These are phyloP conservation scores for Globisporangium takayamanum DNA, from an alignment of 352 stramenopile species.

Conservation along the genomic window DNA sequence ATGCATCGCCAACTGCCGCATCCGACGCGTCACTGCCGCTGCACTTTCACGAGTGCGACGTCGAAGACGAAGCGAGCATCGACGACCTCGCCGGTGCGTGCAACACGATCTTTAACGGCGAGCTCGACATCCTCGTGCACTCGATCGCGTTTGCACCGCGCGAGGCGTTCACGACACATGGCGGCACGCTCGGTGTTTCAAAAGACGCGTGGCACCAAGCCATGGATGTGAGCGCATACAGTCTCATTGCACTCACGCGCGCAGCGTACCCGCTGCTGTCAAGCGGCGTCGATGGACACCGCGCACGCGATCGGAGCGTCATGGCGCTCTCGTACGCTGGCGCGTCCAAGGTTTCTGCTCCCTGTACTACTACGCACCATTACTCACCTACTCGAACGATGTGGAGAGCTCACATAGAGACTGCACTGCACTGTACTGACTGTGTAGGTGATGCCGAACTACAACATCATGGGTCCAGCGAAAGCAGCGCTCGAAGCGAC, in stretches of 20 bases:
- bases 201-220: slow-evolving; percentile 64
- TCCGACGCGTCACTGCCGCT: slow-evolving; percentile 17
- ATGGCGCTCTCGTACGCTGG: slow-evolving; percentile 87
- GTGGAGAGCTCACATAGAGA: background rate
- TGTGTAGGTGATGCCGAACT: slow-evolving; percentile 76
- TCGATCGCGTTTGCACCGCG: slow-evolving; percentile 85
- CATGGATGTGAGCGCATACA: slow-evolving; percentile 86
- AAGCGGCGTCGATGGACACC: slow-evolving; percentile 3
- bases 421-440: slow-evolving; percentile 5
- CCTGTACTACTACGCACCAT: background rate
- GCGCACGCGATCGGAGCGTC: slow-evolving; percentile 50
- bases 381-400: background rate
- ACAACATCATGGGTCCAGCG: slow-evolving; percentile 90
- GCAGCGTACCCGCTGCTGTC: slow-evolving; percentile 54
- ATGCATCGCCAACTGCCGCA: slow-evolving; percentile 13
- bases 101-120: slow-evolving; percentile 32
- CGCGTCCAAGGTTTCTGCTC: slow-evolving; percentile 33
- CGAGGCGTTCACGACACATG: slow-evolving; percentile 51
- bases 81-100: slow-evolving; percentile 39
- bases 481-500: slow-evolving; percentile 88
- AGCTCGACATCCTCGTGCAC: slow-evolving; percentile 86
- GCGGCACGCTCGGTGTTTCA: slow-evolving; percentile 43
- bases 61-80: slow-evolving; percentile 55
- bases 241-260: slow-evolving; percentile 78
- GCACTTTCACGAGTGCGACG: slow-evolving; percentile 68